Conservation (phyloP, 768 basidiomycete species). For the Termitomyces sp. region DNA sequence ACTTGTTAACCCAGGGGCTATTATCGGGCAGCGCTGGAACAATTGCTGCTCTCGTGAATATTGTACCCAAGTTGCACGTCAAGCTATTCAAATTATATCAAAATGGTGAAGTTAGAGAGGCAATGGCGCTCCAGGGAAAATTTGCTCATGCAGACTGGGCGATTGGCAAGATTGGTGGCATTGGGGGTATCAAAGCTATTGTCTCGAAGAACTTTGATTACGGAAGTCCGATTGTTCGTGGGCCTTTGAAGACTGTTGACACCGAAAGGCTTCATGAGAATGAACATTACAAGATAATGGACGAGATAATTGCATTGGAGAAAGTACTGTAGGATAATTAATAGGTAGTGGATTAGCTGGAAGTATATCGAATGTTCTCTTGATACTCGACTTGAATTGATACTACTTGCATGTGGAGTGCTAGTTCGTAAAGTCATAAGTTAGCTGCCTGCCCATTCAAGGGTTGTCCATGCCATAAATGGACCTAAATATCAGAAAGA, state of each 20-base stretch:
- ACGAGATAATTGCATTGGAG: constrained; percentile 44
- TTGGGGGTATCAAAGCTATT: constrained; percentile 63
- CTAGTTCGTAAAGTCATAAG: neutral
- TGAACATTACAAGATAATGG: constrained; percentile 36
- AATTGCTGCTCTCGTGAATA: constrained; percentile 62
- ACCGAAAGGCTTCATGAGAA: constrained; percentile 31
- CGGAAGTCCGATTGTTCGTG: constrained; percentile 45
- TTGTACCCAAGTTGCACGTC: constrained; percentile 56
- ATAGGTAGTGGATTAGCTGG: neutral
- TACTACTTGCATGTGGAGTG: neutral
- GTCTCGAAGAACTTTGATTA: constrained; percentile 64
- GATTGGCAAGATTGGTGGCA: constrained; percentile 57
- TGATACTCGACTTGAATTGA: neutral
- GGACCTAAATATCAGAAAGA: too few species aligned
- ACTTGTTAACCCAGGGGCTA: constrained; percentile 62
- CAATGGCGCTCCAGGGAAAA: constrained; percentile 55
- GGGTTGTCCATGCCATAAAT: neutral
- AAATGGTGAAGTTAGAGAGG: constrained; percentile 53
- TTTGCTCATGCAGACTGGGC: constrained; percentile 70
- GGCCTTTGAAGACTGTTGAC: constrained; percentile 43
- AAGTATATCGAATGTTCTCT: neutral
- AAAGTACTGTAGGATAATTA: constrained; percentile 25
- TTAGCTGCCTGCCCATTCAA: neutral
- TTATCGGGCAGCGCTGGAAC: constrained; percentile 59
- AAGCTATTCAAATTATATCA: constrained; percentile 45